Conservation (phyloP, 179 eudicot genomes). For the Nepenthes alata region DNA sequence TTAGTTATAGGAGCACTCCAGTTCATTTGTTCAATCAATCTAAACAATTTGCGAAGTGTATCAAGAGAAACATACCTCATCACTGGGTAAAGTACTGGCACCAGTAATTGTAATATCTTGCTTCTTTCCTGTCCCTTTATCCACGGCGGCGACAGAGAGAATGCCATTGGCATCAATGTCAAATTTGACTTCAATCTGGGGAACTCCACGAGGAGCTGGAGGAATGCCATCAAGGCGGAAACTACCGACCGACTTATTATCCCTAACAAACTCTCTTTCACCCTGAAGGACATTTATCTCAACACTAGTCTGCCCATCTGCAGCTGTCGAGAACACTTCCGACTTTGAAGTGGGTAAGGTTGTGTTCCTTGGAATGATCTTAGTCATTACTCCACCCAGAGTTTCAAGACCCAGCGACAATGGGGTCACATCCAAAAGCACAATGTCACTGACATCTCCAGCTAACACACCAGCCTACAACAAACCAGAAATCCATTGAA, state of each 20-base stretch:
- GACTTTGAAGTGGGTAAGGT: slow-evolving; percentile 26
- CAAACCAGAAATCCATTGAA: not conserved
- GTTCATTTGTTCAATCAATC: not conserved
- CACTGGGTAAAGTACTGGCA: slow-evolving; percentile 28
- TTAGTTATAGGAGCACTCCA: not conserved
- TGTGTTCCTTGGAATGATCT: slow-evolving; percentile 26
- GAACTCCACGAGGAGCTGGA: slow-evolving; percentile 34
- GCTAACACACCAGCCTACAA: slow-evolving; percentile 21
- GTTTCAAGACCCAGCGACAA: slow-evolving; percentile 23
- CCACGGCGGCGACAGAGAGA: slow-evolving; percentile 24
- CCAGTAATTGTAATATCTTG: slow-evolving; percentile 32
- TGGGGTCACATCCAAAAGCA: slow-evolving; percentile 24
- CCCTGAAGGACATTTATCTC: slow-evolving; percentile 32
- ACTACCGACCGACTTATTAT: slow-evolving; percentile 31
- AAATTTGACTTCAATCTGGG: slow-evolving; percentile 28
- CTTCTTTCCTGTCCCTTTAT: slow-evolving; percentile 27
- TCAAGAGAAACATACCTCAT: slow-evolving; percentile 15
- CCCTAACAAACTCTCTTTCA: slow-evolving; percentile 31
- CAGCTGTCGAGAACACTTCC: slow-evolving; percentile 32
- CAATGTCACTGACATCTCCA: slow-evolving; percentile 26
- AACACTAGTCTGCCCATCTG: slow-evolving; percentile 32
- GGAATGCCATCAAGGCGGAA: slow-evolving; percentile 32
- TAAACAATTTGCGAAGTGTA: not conserved
- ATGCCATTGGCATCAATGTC: slow-evolving; percentile 34
- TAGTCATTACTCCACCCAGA: slow-evolving; percentile 28